A percentile compares a stretch with the other conserved stretches of the same genome.
These are phyloP conservation scores for Choanephora cucurbitarum DNA, from an alignment of 371 early-diverging fungal species.

Conservation along the genomic window DNA sequence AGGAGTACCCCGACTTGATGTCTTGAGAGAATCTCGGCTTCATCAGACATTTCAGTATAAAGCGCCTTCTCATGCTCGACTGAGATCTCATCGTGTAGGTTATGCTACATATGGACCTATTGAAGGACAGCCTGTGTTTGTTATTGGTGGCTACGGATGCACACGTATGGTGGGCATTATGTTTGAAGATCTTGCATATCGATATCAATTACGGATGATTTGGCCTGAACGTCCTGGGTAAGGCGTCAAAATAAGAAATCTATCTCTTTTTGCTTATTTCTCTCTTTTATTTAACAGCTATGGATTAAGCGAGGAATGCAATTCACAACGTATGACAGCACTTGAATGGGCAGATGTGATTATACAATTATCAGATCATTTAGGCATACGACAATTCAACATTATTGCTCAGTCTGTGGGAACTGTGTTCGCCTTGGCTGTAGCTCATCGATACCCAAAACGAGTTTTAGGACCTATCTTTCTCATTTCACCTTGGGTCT, in stretches of 20 bases:
- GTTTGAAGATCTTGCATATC: constrained; percentile 49
- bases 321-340: constrained; percentile 39
- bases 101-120: constrained; percentile 50
- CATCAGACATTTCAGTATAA: constrained; percentile 47
- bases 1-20: constrained; percentile 27
- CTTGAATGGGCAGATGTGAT: constrained; percentile 54
- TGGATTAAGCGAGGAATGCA: constrained; percentile 48
- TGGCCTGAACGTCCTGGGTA: constrained; percentile 60
- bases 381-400: constrained; percentile 34
- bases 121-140: constrained; percentile 40
- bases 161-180: constrained; percentile 51
- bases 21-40: constrained; percentile 38
- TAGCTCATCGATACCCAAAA: constrained; percentile 36
- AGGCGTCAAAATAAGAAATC: constrained; percentile 2
- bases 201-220: constrained; percentile 40
- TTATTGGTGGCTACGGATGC: constrained; percentile 54
- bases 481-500: constrained; percentile 57
- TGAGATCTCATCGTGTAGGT: constrained; percentile 41
- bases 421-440: constrained; percentile 47
- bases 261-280: no score
- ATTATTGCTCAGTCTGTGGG: constrained; percentile 56
- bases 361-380: constrained; percentile 43
- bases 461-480: constrained; percentile 45
- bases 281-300: constrained; percentile 26
- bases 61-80: constrained; percentile 12